phyloP scores from a whole-genome alignment of 1,284 basidiomycete genomes.

The Tylopilus orsonianus region DNA sequence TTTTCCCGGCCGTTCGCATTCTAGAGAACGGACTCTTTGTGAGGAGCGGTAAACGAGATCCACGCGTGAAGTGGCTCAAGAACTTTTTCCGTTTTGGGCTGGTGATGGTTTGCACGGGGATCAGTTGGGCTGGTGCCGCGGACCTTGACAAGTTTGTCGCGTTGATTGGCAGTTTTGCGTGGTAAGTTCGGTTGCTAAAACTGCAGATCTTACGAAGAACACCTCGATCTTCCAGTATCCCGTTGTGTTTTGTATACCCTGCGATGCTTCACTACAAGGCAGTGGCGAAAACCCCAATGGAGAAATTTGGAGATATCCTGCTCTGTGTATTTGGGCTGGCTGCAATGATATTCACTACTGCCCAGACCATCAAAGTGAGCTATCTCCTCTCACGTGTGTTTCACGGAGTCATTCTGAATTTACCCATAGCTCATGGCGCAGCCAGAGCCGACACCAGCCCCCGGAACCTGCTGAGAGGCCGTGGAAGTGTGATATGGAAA shows the following conservation, averaged over 20 bases:
- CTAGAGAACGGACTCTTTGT: slow-evolving; percentile 97
- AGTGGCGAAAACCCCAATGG: slow-evolving; percentile 70
- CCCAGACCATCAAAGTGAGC: slow-evolving; percentile 72
- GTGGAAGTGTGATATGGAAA: slow-evolving; percentile 2
- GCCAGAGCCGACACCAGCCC: slow-evolving; percentile 15
- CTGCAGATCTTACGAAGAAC: slow-evolving; percentile 8
- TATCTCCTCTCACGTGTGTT: background rate
- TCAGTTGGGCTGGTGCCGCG: slow-evolving; percentile 84
- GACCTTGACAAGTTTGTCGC: slow-evolving; percentile 98
- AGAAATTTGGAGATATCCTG: slow-evolving; percentile 74
- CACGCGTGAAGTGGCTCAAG: slow-evolving; percentile 86
- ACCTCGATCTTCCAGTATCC: slow-evolving; percentile 58
- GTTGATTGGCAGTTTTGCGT: slow-evolving; percentile 92
- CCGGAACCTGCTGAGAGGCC: slow-evolving; percentile 25
- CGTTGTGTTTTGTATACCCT: slow-evolving; percentile 92
- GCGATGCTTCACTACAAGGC: slow-evolving; percentile 93
- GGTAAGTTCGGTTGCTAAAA: slow-evolving; percentile 53
- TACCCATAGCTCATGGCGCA: slow-evolving; percentile 28
- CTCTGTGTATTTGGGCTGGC: slow-evolving; percentile 81
- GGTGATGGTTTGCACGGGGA: slow-evolving; percentile 72
- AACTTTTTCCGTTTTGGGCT: slow-evolving; percentile 83
- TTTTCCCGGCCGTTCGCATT: slow-evolving; percentile 97
- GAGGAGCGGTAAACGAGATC: slow-evolving; percentile 78
- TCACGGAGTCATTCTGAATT: slow-evolving; percentile 16
- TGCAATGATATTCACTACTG: slow-evolving; percentile 85